phyloP scores from a whole-genome alignment of 2,329 filamentous ascomycete genomes.

The Seiridium cupressi region DNA sequence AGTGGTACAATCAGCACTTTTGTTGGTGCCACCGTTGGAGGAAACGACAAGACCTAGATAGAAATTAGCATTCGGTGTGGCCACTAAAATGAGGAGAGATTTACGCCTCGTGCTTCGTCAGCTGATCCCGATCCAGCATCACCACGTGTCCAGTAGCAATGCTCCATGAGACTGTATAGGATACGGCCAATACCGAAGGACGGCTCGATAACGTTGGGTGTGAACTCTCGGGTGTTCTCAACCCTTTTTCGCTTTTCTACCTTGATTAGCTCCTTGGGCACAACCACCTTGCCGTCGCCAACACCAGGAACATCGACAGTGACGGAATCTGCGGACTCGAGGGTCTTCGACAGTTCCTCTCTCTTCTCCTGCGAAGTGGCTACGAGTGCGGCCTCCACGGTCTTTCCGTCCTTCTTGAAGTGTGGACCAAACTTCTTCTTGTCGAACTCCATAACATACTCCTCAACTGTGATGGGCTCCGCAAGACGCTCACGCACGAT shows the following conservation, averaged over 20 bases:
- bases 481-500: constrained; percentile 80
- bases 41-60: constrained; percentile 67
- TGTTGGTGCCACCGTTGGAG: constrained; percentile 78
- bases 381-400: constrained; percentile 76
- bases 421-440: constrained; percentile 95
- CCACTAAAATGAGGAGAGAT: constrained; percentile 31
- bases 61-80: constrained; percentile 7
- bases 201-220: constrained; percentile 93
- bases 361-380: constrained; percentile 76
- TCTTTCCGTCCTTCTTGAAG: constrained; percentile 92
- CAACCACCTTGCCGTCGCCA: constrained; percentile 70
- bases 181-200: constrained; percentile 97
- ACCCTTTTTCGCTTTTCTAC: constrained; percentile 82
- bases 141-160: constrained; percentile 86
- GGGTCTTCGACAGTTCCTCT: constrained; percentile 73
- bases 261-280: constrained; percentile 74
- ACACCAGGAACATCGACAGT: constrained; percentile 69
- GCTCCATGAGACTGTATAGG: constrained; percentile 88
- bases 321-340: constrained; percentile 73
- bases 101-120: constrained; percentile 83
- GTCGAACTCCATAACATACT: constrained; percentile 84
- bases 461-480: constrained; percentile 76
- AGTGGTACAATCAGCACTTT: constrained; percentile 93
- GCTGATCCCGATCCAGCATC: constrained; percentile 50
- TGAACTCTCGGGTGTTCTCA: constrained; percentile 87